These are phyloP conservation scores for Penicillium sp. DNA, from an alignment of 2,329 filamentous ascomycete species.

Conservation along the genomic window DNA sequence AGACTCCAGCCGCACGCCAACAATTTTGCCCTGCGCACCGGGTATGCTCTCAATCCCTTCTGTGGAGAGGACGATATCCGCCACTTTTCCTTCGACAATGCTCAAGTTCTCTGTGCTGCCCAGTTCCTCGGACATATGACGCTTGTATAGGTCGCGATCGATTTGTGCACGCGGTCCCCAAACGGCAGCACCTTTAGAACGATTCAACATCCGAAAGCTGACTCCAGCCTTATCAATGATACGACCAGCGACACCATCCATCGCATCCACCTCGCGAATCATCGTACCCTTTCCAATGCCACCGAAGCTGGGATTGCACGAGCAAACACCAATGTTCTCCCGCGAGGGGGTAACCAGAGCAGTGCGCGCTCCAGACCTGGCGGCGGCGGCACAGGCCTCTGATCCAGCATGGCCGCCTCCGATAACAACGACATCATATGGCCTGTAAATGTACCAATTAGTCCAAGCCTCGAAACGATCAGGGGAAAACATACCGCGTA, in stretches of 20 bases:
- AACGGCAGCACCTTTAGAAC: slow-evolving; percentile 87
- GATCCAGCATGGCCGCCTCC: slow-evolving; percentile 94
- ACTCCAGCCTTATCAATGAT: slow-evolving; percentile 92
- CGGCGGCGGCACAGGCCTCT: slow-evolving; percentile 89
- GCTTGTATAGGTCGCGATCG: slow-evolving; percentile 84
- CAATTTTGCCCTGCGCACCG: slow-evolving; percentile 69
- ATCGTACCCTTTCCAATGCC: slow-evolving; percentile 99
- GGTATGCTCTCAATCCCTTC: slow-evolving; percentile 50
- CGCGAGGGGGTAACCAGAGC: slow-evolving; percentile 85
- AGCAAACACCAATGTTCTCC: slow-evolving; percentile 90
- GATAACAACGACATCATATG: slow-evolving; percentile 91
- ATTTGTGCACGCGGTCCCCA: slow-evolving; percentile 98
- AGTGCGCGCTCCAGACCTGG: slow-evolving; percentile 83
- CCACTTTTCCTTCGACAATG: slow-evolving; percentile 83
- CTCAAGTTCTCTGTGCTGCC: slow-evolving; percentile 74
- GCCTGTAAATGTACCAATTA: slow-evolving; percentile 45
- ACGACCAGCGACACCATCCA: slow-evolving; percentile 85
- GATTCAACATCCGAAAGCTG: slow-evolving; percentile 90
- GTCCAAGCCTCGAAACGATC: not conserved
- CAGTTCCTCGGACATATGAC: slow-evolving; percentile 87
- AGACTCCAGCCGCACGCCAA: slow-evolving; percentile 82
- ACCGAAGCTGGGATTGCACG: slow-evolving; percentile 94
- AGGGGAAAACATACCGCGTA: slow-evolving; percentile 33
- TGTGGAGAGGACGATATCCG: slow-evolving; percentile 79
- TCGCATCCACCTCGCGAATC: slow-evolving; percentile 88